These are phyloP conservation scores for Phytophthora sojae DNA, from an alignment of 352 stramenopile species.

Conservation along the genomic window DNA sequence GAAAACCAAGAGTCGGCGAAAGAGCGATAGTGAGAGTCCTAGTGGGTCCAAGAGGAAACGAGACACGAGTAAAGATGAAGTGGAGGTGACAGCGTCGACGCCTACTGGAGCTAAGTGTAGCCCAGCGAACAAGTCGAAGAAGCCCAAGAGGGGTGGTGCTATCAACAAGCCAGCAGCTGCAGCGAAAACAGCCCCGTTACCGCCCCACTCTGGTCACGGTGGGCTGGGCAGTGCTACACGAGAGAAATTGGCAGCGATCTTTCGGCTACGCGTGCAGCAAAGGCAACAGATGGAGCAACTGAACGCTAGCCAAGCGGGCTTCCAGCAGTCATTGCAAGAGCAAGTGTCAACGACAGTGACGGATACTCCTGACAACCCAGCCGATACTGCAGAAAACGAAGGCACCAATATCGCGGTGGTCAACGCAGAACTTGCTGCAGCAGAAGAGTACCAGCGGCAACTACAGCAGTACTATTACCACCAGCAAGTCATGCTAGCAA, in stretches of 20 bases:
- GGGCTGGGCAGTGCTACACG: slow-evolving; percentile 40
- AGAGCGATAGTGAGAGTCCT: slow-evolving; percentile 7
- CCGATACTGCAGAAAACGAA: slow-evolving; percentile 11
- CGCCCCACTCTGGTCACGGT: slow-evolving; percentile 4
- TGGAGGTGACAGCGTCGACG: neutral
- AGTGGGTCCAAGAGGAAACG: slow-evolving; percentile 32
- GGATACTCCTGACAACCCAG: neutral
- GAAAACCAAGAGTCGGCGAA: slow-evolving; percentile 18
- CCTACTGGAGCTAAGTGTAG: slow-evolving; percentile 1
- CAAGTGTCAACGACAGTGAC: slow-evolving; percentile 17
- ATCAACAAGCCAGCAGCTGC: slow-evolving; percentile 3
- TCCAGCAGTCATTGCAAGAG: slow-evolving; percentile 42
- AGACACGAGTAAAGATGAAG: slow-evolving; percentile 10
- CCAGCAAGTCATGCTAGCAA: slow-evolving; percentile 64
- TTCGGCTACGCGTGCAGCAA: slow-evolving; percentile 63
- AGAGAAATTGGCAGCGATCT: slow-evolving; percentile 71
- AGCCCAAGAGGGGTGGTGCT: slow-evolving; percentile 10
- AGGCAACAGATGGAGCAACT: slow-evolving; percentile 48
- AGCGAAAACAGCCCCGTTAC: slow-evolving; percentile 16
- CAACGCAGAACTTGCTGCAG: slow-evolving; percentile 26
- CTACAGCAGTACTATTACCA: slow-evolving; percentile 77
- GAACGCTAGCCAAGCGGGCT: slow-evolving; percentile 20
- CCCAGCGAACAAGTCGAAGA: slow-evolving; percentile 25
- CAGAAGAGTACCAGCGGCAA: slow-evolving; percentile 62
- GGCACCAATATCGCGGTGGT: slow-evolving; percentile 10